These are phyloP conservation scores for Cladophialophora chaetospira DNA, from an alignment of 2,329 filamentous ascomycete genomes.

Conservation along the genomic window DNA sequence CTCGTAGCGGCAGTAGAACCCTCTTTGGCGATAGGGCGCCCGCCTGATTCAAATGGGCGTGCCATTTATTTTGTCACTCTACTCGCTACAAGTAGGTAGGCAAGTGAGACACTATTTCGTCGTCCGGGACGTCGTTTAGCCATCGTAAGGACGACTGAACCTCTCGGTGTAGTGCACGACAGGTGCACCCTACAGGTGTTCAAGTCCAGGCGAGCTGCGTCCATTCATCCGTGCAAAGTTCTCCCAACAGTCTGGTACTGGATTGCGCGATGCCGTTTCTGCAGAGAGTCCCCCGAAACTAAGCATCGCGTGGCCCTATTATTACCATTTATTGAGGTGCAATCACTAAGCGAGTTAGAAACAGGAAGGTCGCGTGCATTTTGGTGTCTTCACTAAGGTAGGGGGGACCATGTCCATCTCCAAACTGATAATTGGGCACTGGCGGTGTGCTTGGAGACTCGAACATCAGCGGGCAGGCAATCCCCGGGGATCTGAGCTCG, in stretches of 20 bases:
- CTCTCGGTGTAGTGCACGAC: too few species aligned
- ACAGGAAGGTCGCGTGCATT: constrained; percentile 10
- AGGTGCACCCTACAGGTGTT: too few species aligned
- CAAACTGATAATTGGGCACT: neutral
- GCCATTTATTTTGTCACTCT: too few species aligned
- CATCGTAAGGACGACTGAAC: too few species aligned
- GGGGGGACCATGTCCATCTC: neutral
- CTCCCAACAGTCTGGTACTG: constrained; percentile 4
- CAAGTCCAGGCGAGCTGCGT: neutral
- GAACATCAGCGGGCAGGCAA: neutral
- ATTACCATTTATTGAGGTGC: neutral
- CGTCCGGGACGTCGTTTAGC: too few species aligned
- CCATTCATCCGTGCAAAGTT: neutral
- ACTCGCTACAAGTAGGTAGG: too few species aligned
- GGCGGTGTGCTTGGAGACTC: neutral
- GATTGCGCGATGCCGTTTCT: neutral
- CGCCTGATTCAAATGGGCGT: too few species aligned
- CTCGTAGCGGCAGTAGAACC: too few species aligned
- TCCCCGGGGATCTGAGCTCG: neutral
- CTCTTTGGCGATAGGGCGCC: too few species aligned
- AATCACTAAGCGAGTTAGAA: constrained; percentile 8
- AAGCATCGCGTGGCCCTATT: neutral
- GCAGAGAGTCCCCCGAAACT: neutral
- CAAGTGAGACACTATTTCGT: too few species aligned
- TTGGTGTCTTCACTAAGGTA: neutral